These are phyloP conservation scores for Acrocalymma vagum DNA, from an alignment of 2,329 filamentous ascomycete genomes.

Conservation along the genomic window DNA sequence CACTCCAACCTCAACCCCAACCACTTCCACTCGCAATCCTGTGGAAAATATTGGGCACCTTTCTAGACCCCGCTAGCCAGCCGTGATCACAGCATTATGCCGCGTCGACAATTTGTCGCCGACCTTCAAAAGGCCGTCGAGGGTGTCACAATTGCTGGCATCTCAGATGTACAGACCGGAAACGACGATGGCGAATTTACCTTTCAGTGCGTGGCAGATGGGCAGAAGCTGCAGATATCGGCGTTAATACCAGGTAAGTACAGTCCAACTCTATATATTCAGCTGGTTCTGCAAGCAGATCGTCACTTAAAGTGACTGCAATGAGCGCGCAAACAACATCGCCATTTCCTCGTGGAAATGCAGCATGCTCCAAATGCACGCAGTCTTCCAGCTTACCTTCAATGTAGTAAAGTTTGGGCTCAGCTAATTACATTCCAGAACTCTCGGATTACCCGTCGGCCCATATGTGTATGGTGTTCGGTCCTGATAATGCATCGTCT, in stretches of 20 bases:
- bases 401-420: too few species aligned
- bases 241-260: slow-evolving; percentile 43
- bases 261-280: too few species aligned
- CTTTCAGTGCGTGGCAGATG: slow-evolving; percentile 57
- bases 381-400: slow-evolving; percentile 4
- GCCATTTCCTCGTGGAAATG: too few species aligned
- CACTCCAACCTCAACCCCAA: too few species aligned
- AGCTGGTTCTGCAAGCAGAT: too few species aligned
- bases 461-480: slow-evolving; percentile 67
- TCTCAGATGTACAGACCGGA: slow-evolving; percentile 66
- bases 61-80: too few species aligned
- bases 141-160: slow-evolving; percentile 51
- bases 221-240: slow-evolving; percentile 46
- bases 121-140: slow-evolving; percentile 60
- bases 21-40: too few species aligned
- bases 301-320: too few species aligned
- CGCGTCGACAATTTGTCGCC: slow-evolving; percentile 69
- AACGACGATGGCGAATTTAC: slow-evolving; percentile 77
- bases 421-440: too few species aligned
- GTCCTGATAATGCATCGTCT: slow-evolving; percentile 56
- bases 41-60: too few species aligned
- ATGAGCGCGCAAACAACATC: too few species aligned
- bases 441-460: slow-evolving; percentile 66
- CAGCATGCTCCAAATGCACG: slow-evolving; percentile 5
- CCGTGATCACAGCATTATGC: too few species aligned